Conservation (phyloP, 2,329 filamentous ascomycete species). For the Lachnellula subtilissima region DNA sequence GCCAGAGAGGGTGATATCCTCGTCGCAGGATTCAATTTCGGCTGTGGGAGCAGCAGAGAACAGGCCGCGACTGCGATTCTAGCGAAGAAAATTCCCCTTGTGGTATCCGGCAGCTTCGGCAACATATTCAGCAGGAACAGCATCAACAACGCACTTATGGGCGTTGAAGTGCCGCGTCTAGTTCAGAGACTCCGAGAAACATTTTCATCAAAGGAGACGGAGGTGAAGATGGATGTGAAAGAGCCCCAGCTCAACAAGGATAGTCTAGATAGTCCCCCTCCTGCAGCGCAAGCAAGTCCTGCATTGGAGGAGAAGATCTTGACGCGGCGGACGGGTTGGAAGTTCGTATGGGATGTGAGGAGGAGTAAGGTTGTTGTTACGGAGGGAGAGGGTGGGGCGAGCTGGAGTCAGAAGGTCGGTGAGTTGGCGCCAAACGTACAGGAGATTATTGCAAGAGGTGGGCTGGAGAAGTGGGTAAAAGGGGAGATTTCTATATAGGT, state of each 20-base stretch:
- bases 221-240: constrained; percentile 39
- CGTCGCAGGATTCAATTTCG: constrained; percentile 85
- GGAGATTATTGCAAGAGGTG: constrained; percentile 73
- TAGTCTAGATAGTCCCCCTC: constrained; percentile 45
- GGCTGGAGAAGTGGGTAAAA: constrained; percentile 73
- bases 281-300: constrained; percentile 35
- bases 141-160: constrained; percentile 75
- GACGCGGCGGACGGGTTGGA: constrained; percentile 79
- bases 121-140: constrained; percentile 78
- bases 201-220: constrained; percentile 37
- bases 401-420: constrained; percentile 77
- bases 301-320: constrained; percentile 43
- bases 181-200: constrained; percentile 60
- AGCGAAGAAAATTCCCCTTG: constrained; percentile 73
- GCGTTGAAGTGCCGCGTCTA: constrained; percentile 63
- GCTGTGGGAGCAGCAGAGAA: constrained; percentile 74
- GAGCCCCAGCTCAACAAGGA: constrained; percentile 49
- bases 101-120: constrained; percentile 74
- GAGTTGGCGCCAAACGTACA: constrained; percentile 83
- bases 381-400: constrained; percentile 61
- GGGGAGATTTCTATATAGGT: constrained; percentile 15
- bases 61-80: constrained; percentile 85
- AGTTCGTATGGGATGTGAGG: constrained; percentile 72
- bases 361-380: constrained; percentile 65
- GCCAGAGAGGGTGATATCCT: constrained; percentile 72